Evolutionary conservation across 2,329 filamentous ascomycete genomes (phyloP), one percentile per base, ranked within the genome.

Genomic region (Fusarium sacchari): DNA sequence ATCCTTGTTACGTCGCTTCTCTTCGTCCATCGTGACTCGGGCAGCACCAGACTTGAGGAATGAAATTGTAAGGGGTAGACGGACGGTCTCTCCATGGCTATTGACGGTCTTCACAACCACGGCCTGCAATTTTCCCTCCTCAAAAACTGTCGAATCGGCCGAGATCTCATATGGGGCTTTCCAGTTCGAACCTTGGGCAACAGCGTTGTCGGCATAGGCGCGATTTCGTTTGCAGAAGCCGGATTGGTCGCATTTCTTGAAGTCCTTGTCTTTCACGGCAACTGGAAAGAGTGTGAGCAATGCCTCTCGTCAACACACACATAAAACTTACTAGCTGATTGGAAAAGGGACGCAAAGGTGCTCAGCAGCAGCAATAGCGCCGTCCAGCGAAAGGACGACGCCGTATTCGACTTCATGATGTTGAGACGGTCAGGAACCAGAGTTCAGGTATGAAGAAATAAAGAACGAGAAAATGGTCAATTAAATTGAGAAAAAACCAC

Each of bases 171-270:
- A 99, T 1, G 96, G 96, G 13, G 94, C 91, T 74, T 86, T 86
- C 93, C 94, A 98, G 34, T 87, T 86, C 14, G 89, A 87, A 68
- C 90, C 91, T 63, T 90, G 84, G 46, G 89, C 85, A 50, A 89
- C 84, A 71, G 91, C 94, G 72, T 89, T 86, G 83, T 98, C 95
- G 80, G 96, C 96, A 81, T 93, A 95, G 43, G 90, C 93, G 81
- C 96, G 91, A 84, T 98, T 98, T 74, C 96, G 93, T 81, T 95
- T 96, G 85, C 96, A 99, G 86, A 99, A 99, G 78, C 96, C 96
- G 9, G 96, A 96, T 81, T 99, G 96, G 76, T 93, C 86, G 85
- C 96, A 99, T 78, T 93, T 97, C 81, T 98, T 99, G 88, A 98
- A 99, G 82, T 97, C 95, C 79, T 97, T 91, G 81, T 97, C 93